Evolutionary conservation across 441 rosid species (phyloP).

Genomic region (Eutrema salsugineum): DNA sequence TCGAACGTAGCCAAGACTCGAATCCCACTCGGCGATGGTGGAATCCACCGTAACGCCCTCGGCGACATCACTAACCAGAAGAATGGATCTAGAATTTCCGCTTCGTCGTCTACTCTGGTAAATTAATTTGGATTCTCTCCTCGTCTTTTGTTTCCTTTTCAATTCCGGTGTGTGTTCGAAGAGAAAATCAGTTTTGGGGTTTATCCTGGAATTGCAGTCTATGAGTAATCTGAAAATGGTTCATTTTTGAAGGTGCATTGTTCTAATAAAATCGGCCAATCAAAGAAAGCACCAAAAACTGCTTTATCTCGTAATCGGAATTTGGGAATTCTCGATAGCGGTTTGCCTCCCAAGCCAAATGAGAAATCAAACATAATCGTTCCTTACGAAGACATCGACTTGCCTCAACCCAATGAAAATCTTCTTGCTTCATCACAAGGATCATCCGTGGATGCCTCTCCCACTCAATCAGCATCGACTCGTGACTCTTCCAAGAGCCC

Average conservation of each 20-base stretch:
- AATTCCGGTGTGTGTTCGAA: background rate
- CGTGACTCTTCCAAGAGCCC: conserved; percentile 64
- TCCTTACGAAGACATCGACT: conserved; percentile 6
- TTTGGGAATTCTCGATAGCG: conserved; percentile 28
- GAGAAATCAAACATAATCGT: conserved; percentile 34
- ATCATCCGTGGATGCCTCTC: conserved; percentile 42
- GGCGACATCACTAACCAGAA: conserved; percentile 62
- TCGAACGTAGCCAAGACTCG: conserved; percentile 54
- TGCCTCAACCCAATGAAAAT: conserved; percentile 11
- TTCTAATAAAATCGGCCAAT: conserved; percentile 45
- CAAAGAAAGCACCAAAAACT: conserved; percentile 32
- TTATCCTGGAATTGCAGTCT: background rate
- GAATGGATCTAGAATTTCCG: conserved; percentile 37
- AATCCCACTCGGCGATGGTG: conserved; percentile 46
- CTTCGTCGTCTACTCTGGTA: conserved; percentile 52
- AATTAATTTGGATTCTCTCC: background rate
- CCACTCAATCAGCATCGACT: conserved; percentile 60
- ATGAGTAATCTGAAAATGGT: background rate
- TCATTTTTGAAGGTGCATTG: conserved; percentile 48
- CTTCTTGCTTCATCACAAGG: conserved; percentile 24
- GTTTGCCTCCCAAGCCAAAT: conserved; percentile 37
- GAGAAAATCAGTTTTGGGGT: conserved; percentile 13
- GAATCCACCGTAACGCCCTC: conserved; percentile 20
- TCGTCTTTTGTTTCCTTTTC: background rate
- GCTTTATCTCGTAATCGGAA: conserved; percentile 25